Conservation (phyloP, 768 basidiomycete species). For the Pholiota molesta region DNA sequence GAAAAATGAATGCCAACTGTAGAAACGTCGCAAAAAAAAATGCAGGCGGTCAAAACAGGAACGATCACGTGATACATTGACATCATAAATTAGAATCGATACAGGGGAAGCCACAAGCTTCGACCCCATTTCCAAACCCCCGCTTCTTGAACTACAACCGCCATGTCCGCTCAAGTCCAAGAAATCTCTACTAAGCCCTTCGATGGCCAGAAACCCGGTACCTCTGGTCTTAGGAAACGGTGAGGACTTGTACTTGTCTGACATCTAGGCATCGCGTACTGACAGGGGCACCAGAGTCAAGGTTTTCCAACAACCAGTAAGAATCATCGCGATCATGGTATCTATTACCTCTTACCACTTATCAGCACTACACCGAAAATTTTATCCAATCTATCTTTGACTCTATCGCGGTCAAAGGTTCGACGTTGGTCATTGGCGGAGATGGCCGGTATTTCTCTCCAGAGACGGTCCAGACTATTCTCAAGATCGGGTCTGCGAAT, state of each 20-base stretch:
- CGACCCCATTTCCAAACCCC: conserved; percentile 12
- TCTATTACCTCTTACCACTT: conserved; percentile 12
- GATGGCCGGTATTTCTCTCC: conserved; percentile 94
- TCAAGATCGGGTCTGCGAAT: conserved; percentile 93
- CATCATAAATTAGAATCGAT: conserved; percentile 32
- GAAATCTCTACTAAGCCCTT: conserved; percentile 83
- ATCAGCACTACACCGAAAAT: conserved; percentile 97
- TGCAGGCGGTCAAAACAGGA: conserved; percentile 21
- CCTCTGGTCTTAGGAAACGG: conserved; percentile 97
- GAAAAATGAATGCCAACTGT: not conserved
- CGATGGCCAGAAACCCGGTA: conserved; percentile 96
- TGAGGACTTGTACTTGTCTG: conserved; percentile 33
- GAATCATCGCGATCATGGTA: conserved; percentile 25
- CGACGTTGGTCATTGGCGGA: conserved; percentile 93
- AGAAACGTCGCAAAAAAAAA: conserved; percentile 8
- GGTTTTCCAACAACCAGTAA: conserved; percentile 95
- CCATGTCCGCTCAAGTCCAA: conserved; percentile 56
- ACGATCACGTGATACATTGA: conserved; percentile 33
- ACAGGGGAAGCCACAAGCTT: conserved; percentile 11
- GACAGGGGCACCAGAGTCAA: conserved; percentile 69
- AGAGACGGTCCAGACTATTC: conserved; percentile 87
- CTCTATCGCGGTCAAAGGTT: conserved; percentile 79
- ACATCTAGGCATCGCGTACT: conserved; percentile 18
- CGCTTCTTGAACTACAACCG: conserved; percentile 9
- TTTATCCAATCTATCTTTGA: conserved; percentile 94